Base-by-base conservation (phyloP, 257 asterid genomes). In the Lycium ferocissimum region DNA sequence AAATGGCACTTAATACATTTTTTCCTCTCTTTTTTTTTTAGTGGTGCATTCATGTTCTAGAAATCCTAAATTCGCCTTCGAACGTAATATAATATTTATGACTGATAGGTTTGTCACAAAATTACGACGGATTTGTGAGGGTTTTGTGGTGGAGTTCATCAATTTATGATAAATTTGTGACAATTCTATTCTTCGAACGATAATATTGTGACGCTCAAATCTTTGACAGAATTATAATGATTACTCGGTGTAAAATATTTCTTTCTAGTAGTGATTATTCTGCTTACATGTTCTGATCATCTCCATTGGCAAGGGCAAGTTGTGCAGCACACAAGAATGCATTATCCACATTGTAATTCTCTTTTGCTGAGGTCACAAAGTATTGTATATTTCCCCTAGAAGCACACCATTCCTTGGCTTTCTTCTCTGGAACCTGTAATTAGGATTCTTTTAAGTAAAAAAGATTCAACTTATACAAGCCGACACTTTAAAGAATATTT, bases 341-440 rank as follows among this genome's bases (percentile, higher is more conserved):
- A 84, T 88, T 87, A 51, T 92, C 98, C 0, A 94, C 95, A 82
- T 93, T 94, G 84, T 89, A 89, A 86, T 91, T 90, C 82, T 95
- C 97, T 87, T 95, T 95, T 0, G 98, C 99, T 11, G 99, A 95
- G 47, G 97, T 95, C 91, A 94, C 96, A 78, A 91, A 92, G 82
- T 94, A 93, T n/a, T 97, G 98, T 85, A 95, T 92, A 86, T 92
- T 88, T 71, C 97, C 97, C 85, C 89, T 93, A 2, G 89, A 85
- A 56, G 69, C 82, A 84, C 98, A 94, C 98, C 99, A 95, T 4
- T 94, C 97, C 83, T 84, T 86, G 1, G 94, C 97, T 53, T 83
- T 89, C 88, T 87, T 93, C 88, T 92, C 94, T 2, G 92, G 86
- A 9, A 95, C 95, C 99, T 95, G 81, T 83, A 9, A 18, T 2